Base-by-base conservation (phyloP, 2,329 filamentous ascomycete species). In the Cryphonectria naterciae region DNA sequence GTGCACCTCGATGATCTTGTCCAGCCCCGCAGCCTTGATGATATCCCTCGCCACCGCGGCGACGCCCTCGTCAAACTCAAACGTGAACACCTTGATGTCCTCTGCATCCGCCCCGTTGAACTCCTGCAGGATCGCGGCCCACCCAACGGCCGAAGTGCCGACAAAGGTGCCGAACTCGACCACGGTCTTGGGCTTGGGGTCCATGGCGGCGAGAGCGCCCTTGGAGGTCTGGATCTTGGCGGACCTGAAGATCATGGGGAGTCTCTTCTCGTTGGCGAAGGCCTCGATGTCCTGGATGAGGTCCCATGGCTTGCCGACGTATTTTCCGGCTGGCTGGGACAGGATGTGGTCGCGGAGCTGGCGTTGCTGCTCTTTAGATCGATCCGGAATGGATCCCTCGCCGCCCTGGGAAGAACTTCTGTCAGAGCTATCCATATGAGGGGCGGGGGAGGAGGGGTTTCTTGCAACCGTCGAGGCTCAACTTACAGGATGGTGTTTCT, bases 91-190 rank as follows among this genome's bases (percentile, higher is more conserved):
- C 13, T 77, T 75, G 35, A 76, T 60, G 54, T 60, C 52, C 52
- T 49, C 22, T 13, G 52, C 72, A 8, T 75, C 75, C 8, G 52
- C 68, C 15, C 73, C 73, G 41, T 77, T 69, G 13, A 76, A 39
- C 35, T 74, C 74, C 52, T 74, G 71, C 11, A 80, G 73, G 10
- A 76, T 75, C 19, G 75, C 74, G 17, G 77, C 76, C 73, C 76
- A 81, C 1, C 76, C 77, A 17, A 83, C 73, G 2, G 81, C 80
- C 1, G 80, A 81, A 65, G 76, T 78, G 41, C 81, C 80, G 11
- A 81, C 75, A 58, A 79, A 82, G 19, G 77, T 78, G 39, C 79
- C 79, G 28, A 81, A 78, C 70, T 81, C 80, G 41, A 82, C 73
- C 22, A 82, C 69, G 1, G 75, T 74, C 32, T 76, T 78, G 2